phyloP scores from a whole-genome alignment of 192 early-diverging fungal species.

The Backusella psychrophila region DNA sequence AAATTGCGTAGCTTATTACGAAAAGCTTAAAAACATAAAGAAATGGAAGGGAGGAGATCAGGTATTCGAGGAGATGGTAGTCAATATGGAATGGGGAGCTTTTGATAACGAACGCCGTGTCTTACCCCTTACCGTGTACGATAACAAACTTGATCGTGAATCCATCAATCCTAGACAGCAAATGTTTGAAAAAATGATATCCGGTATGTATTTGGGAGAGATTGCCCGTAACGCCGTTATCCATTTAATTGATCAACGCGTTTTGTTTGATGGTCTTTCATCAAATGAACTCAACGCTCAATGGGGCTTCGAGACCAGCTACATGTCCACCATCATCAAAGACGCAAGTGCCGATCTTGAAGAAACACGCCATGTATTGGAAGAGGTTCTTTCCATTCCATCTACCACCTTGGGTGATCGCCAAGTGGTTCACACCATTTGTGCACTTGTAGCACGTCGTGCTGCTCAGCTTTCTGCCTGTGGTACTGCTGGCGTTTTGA shows the following conservation, averaged over 20 bases:
- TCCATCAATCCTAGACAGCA: constrained; percentile 83
- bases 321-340: constrained; percentile 67
- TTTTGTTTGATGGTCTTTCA: constrained; percentile 70
- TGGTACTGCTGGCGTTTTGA: constrained; percentile 64
- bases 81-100: constrained; percentile 97
- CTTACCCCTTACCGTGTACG: constrained; percentile 80
- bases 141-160: constrained; percentile 78
- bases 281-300: constrained; percentile 63
- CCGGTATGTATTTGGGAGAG: constrained; percentile 93
- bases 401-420: constrained; percentile 73
- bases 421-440: constrained; percentile 73
- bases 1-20: constrained; percentile 58
- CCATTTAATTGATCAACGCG: constrained; percentile 71
- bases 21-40: constrained; percentile 42
- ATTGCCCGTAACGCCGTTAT: constrained; percentile 76
- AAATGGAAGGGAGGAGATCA: constrained; percentile 34
- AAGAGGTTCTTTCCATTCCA: constrained; percentile 66
- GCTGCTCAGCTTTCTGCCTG: constrained; percentile 82
- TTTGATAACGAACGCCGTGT: constrained; percentile 79
- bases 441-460: constrained; percentile 75
- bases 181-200: constrained; percentile 93
- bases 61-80: constrained; percentile 65
- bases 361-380: constrained; percentile 64
- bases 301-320: constrained; percentile 75
- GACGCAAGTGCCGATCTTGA: constrained; percentile 64